phyloP scores from a whole-genome alignment of 768 basidiomycete genomes.

The Mycena epipterygia region DNA sequence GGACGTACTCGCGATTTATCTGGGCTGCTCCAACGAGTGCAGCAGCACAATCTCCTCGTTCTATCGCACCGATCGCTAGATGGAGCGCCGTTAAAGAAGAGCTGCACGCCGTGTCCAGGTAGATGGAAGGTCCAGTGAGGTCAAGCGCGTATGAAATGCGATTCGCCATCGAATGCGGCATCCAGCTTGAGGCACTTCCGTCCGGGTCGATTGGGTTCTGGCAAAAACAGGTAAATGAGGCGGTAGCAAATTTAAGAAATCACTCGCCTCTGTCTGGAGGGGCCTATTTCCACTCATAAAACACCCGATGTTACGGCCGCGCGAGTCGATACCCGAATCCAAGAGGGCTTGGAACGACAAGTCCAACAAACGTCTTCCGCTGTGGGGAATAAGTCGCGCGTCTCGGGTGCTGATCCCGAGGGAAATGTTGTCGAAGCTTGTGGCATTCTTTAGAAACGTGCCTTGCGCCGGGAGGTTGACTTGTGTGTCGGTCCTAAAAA shows the following conservation, averaged over 20 bases:
- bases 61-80: constrained; percentile 52
- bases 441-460: constrained; percentile 10
- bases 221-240: not conserved
- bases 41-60: constrained; percentile 51
- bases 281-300: constrained; percentile 18
- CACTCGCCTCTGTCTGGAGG: not conserved
- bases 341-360: constrained; percentile 20
- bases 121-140: constrained; percentile 49
- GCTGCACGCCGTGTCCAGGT: constrained; percentile 55
- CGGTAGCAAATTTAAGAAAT: not conserved
- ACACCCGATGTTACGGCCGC: constrained; percentile 2
- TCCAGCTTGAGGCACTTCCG: constrained; percentile 10
- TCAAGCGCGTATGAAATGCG: constrained; percentile 46
- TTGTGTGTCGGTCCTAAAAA: not conserved
- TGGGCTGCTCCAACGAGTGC: constrained; percentile 54
- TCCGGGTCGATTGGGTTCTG: constrained; percentile 9
- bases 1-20: constrained; percentile 36
- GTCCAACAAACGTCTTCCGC: constrained; percentile 11
- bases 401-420: constrained; percentile 9
- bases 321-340: constrained; percentile 19
- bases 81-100: constrained; percentile 54
- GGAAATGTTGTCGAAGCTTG: constrained; percentile 13
- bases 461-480: not conserved
- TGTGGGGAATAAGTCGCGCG: constrained; percentile 11
- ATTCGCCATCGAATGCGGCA: constrained; percentile 45